Evolutionary conservation across 805 yeast species (phyloP).

Genomic region (Kodamaea kaohsiungensis): DNA sequence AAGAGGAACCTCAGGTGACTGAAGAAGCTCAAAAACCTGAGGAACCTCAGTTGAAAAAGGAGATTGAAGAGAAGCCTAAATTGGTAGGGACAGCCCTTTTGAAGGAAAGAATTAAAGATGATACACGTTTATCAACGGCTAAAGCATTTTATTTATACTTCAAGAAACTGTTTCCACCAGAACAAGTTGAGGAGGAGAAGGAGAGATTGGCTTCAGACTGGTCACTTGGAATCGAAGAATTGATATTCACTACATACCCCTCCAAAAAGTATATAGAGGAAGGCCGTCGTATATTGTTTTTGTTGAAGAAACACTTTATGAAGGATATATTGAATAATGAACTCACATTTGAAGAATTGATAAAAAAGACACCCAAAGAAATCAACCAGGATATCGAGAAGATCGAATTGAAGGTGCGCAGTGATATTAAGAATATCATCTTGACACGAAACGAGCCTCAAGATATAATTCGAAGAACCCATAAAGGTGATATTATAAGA

Average conservation of each 20-base stretch:
- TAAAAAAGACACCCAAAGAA: constrained; percentile 68
- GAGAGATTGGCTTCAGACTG: constrained; percentile 42
- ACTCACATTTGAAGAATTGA: constrained; percentile 59
- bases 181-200: constrained; percentile 20
- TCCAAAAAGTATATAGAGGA: constrained; percentile 60
- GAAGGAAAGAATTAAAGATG: constrained; percentile 23
- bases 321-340: constrained; percentile 55
- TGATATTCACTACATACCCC: constrained; percentile 35
- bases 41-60: not conserved
- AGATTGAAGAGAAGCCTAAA: constrained; percentile 2
- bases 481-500: constrained; percentile 84
- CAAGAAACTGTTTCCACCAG: constrained; percentile 36
- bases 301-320: constrained; percentile 62
- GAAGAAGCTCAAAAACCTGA: not conserved
- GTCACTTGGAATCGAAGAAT: constrained; percentile 55
- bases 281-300: constrained; percentile 65
- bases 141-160: constrained; percentile 53
- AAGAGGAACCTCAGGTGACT: constrained; percentile 4
- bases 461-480: constrained; percentile 75
- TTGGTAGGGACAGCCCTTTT: constrained; percentile 12
- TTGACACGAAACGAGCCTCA: constrained; percentile 53
- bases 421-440: constrained; percentile 68
- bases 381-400: constrained; percentile 75
- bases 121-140: constrained; percentile 49
- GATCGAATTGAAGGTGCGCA: constrained; percentile 69